Evolutionary conservation across 83 land plant genomes (phyloP).

Genomic region (Thuja plicata): DNA sequence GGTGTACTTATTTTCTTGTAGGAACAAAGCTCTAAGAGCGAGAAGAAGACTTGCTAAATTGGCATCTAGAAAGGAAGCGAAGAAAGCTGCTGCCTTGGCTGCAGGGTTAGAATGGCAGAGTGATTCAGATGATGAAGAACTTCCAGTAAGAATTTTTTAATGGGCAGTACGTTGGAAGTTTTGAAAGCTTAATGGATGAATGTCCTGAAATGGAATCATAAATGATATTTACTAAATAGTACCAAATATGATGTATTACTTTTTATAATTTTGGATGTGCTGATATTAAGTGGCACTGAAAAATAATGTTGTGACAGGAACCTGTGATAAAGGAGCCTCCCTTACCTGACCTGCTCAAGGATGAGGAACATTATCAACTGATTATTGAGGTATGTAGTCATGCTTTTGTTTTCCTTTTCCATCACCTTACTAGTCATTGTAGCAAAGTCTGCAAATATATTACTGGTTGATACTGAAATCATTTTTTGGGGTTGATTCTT

Average conservation of each 20-base stretch:
- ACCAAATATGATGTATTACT: background rate
- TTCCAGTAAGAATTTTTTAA: slow-evolving; percentile 22
- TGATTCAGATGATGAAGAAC: slow-evolving; percentile 73
- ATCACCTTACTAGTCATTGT: background rate
- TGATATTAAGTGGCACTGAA: background rate
- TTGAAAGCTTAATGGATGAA: background rate
- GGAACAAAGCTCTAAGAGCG: slow-evolving; percentile 78
- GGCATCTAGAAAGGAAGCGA: slow-evolving; percentile 58
- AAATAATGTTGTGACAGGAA: slow-evolving; percentile 9
- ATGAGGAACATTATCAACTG: slow-evolving; percentile 66
- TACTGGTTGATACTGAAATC: background rate
- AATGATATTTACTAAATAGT: background rate
- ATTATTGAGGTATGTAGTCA: slow-evolving; percentile 56
- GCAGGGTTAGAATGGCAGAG: slow-evolving; percentile 83
- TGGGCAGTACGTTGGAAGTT: background rate
- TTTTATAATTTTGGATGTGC: background rate
- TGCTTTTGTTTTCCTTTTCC: background rate
- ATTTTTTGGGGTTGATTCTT: background rate
- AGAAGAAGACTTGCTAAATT: slow-evolving; percentile 50
- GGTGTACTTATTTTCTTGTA: slow-evolving; percentile 14
- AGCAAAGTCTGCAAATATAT: background rate
- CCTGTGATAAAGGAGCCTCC: slow-evolving; percentile 50
- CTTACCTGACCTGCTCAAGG: slow-evolving; percentile 74
- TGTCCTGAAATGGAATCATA: background rate
- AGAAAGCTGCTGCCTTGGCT: slow-evolving; percentile 71